A percentile compares a stretch with the other conserved stretches of the same genome.
Evolutionary conservation across 2,329 filamentous ascomycete genomes (phyloP).

Genomic region (Neocucurbitaria cava): DNA sequence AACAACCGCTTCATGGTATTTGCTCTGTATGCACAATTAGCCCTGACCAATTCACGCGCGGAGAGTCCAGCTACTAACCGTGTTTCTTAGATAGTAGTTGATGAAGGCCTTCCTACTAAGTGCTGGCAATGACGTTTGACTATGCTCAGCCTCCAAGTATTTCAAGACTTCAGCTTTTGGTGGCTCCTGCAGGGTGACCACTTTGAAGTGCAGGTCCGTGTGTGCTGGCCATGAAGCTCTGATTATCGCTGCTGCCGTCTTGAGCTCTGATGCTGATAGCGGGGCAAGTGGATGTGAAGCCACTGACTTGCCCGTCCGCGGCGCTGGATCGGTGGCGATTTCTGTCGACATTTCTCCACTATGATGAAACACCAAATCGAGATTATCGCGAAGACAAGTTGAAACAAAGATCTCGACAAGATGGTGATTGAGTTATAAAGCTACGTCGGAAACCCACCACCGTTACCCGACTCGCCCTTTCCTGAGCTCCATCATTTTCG

Average conservation of each 20-base stretch:
- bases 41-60: neutral
- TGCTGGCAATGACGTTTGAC: conserved; percentile 58
- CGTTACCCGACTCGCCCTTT: conserved; percentile 9
- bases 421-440: conserved; percentile 5
- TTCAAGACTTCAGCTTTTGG: conserved; percentile 64
- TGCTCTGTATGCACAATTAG: conserved; percentile 55
- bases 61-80: conserved; percentile 55
- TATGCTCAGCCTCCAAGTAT: conserved; percentile 70
- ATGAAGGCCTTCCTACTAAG: conserved; percentile 63
- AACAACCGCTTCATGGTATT: conserved; percentile 67
- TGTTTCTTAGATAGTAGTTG: conserved; percentile 66
- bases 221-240: conserved; percentile 62
- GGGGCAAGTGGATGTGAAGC: conserved; percentile 66
- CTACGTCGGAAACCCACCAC: conserved; percentile 3
- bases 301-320: conserved; percentile 28
- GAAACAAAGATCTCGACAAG: neutral
- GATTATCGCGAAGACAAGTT: neutral
- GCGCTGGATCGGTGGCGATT: conserved; percentile 29
- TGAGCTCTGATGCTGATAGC: conserved; percentile 65
- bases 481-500: conserved; percentile 10
- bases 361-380: neutral
- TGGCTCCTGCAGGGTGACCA: conserved; percentile 71
- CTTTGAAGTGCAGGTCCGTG: conserved; percentile 69
- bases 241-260: conserved; percentile 58
- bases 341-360: conserved; percentile 37